These are phyloP conservation scores for Apodospora peruviana DNA, from an alignment of 495 filamentous ascomycete genomes.

Conservation along the genomic window DNA sequence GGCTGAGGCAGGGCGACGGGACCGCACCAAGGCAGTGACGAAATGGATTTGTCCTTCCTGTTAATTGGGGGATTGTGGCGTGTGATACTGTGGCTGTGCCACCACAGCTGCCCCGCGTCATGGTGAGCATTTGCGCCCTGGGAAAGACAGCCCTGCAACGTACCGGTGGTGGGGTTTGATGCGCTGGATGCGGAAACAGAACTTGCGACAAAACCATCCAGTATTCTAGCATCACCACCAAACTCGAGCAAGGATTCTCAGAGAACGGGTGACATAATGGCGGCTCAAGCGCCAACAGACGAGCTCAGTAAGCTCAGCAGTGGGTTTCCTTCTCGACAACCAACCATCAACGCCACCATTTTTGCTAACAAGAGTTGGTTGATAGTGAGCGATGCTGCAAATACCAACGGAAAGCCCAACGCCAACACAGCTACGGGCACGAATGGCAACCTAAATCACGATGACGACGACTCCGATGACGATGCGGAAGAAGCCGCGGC, in stretches of 20 bases:
- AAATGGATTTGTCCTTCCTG: slow-evolving; percentile 5
- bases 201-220: neutral
- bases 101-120: slow-evolving; percentile 14
- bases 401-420: slow-evolving; percentile 42
- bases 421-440: slow-evolving; percentile 34
- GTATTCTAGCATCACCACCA: neutral
- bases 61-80: slow-evolving; percentile 2
- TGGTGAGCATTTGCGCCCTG: neutral
- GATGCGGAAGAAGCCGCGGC: slow-evolving; percentile 39
- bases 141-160: neutral
- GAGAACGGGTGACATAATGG: slow-evolving; percentile 30
- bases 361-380: neutral
- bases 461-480: slow-evolving; percentile 65
- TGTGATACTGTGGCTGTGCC: neutral
- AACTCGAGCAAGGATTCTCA: neutral
- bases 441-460: slow-evolving; percentile 56
- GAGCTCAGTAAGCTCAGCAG: slow-evolving; percentile 40
- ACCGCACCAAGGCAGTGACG: too few relatives aligned
- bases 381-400: slow-evolving; percentile 38
- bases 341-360: neutral
- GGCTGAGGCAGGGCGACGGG: too few relatives aligned
- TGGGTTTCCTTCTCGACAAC: slow-evolving; percentile 21
- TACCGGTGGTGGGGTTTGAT: neutral
- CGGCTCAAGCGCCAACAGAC: slow-evolving; percentile 35
- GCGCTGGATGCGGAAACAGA: neutral